These are phyloP conservation scores for Rhodomyrtus psidioides DNA, from an alignment of 441 rosid genomes.

Conservation along the genomic window DNA sequence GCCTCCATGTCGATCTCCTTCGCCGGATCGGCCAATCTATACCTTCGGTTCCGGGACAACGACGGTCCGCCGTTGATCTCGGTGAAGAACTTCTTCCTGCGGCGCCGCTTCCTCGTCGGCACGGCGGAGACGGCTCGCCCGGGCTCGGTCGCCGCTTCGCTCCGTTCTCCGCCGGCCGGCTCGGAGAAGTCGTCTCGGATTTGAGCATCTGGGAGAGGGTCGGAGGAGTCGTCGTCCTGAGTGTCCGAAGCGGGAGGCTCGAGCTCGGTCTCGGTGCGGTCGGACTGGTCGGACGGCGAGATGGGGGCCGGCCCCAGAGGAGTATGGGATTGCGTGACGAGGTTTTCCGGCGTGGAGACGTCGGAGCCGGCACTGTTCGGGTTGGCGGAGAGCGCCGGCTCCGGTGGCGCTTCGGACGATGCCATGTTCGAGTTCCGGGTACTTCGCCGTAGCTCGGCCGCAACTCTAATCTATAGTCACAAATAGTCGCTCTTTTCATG, in stretches of 20 bases:
- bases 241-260: constrained; percentile 56
- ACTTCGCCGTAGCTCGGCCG: neutral
- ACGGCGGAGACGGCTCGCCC: constrained; percentile 28
- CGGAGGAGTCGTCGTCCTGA: constrained; percentile 66
- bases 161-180: neutral
- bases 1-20: constrained; percentile 82
- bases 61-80: constrained; percentile 66
- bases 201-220: constrained; percentile 28
- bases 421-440: neutral
- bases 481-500: too few relatives aligned
- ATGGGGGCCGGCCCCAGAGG: neutral
- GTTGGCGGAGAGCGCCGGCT: constrained; percentile 17
- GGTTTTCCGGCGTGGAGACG: constrained; percentile 39
- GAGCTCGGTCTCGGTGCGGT: constrained; percentile 12
- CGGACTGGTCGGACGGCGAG: constrained; percentile 7
- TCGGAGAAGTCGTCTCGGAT: constrained; percentile 21
- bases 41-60: constrained; percentile 49
- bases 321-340: constrained; percentile 12
- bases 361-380: constrained; percentile 32
- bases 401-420: neutral
- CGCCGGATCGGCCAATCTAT: constrained; percentile 32
- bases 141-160: constrained; percentile 21
- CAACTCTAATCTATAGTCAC: neutral
- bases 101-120: constrained; percentile 48
- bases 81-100: constrained; percentile 87